phyloP scores from a whole-genome alignment of 208 protist genomes.

The Trypanosoma cruzi region DNA sequence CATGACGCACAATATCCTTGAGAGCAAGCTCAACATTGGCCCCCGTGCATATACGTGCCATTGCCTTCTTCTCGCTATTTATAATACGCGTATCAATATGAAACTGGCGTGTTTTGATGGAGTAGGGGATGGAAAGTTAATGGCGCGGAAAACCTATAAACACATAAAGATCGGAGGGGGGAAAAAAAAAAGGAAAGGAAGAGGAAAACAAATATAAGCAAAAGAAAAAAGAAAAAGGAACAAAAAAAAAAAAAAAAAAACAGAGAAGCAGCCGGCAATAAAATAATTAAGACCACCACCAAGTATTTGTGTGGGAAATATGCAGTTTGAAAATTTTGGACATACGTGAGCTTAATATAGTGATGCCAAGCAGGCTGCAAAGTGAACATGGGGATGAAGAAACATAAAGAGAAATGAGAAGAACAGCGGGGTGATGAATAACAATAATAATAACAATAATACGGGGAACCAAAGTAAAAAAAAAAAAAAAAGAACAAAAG shows the following conservation, averaged over 20 bases:
- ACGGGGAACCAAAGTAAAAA: not conserved
- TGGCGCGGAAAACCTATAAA: not conserved
- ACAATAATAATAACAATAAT: not conserved
- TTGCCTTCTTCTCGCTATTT: not conserved
- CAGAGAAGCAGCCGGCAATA: not conserved
- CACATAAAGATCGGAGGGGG: not conserved
- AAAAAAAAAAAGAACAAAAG: conserved; percentile 8
- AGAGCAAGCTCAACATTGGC: conserved; percentile 83
- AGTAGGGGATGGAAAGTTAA: not conserved
- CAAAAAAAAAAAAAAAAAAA: not conserved
- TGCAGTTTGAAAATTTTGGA: no score
- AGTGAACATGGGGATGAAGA: not conserved
- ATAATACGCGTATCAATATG: not conserved
- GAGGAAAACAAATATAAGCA: no score
- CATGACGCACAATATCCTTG: conserved; percentile 70
- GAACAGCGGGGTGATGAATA: not conserved
- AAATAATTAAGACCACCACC: not conserved
- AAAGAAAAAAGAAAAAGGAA: not conserved
- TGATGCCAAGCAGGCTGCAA: not conserved
- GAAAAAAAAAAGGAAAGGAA: no score
- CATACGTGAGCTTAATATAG: not conserved
- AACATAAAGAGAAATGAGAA: not conserved
- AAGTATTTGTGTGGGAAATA: no score
- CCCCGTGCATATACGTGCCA: conserved; percentile 17
- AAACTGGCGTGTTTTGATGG: not conserved